Conservation (phyloP, 306 rosid genomes). For the Vigna trinervia region DNA sequence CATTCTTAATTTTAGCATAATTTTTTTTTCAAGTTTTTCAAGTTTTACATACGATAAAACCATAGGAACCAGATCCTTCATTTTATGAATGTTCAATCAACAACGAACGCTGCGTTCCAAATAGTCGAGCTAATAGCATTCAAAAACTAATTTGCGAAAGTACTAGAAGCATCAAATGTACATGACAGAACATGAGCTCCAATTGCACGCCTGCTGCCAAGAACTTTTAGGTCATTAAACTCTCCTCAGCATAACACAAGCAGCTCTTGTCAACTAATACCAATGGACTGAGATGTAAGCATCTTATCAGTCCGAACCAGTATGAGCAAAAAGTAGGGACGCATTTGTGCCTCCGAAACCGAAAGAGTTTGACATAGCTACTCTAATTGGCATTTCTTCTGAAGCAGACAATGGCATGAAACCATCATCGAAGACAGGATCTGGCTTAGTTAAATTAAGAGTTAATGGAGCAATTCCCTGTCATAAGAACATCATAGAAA, state of each 20-base stretch:
- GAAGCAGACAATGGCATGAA: constrained; percentile 77
- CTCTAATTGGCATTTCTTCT: constrained; percentile 69
- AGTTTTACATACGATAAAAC: no score
- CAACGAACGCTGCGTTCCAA: neutral
- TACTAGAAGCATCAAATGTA: constrained; percentile 9
- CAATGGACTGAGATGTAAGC: no score
- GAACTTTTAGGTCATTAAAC: constrained; percentile 4
- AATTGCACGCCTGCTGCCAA: constrained; percentile 3
- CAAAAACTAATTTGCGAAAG: constrained; percentile 23
- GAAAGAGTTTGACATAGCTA: constrained; percentile 87
- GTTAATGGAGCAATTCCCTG: constrained; percentile 95
- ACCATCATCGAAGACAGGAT: constrained; percentile 66
- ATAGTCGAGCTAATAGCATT: constrained; percentile 21
- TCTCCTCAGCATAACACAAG: neutral
- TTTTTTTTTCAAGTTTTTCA: neutral
- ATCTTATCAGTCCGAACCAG: constrained; percentile 42
- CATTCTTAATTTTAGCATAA: neutral
- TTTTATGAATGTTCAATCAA: neutral
- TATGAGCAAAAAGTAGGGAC: constrained; percentile 72
- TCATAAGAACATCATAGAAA: constrained; percentile 40
- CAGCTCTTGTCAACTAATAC: no score
- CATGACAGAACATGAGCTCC: constrained; percentile 11
- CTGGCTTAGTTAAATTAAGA: constrained; percentile 85
- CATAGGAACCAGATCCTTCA: neutral
- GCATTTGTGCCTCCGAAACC: constrained; percentile 99